These are phyloP conservation scores for Zasmidium angulare DNA, from an alignment of 2,329 filamentous ascomycete species.

Conservation along the genomic window DNA sequence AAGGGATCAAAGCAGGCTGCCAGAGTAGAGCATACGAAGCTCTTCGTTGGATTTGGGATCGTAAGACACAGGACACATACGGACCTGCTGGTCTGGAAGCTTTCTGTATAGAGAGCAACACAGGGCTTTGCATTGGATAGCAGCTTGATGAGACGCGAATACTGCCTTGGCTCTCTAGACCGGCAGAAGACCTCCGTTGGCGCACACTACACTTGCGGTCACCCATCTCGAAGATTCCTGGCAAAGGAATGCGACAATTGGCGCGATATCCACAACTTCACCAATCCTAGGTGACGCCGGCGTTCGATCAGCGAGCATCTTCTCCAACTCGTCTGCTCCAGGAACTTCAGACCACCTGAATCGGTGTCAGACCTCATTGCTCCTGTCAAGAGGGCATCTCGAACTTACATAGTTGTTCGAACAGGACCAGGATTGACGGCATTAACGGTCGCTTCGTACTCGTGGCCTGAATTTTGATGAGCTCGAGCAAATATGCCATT, in stretches of 20 bases:
- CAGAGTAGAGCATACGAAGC: not conserved
- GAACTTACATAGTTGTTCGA: not conserved
- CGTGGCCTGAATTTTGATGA: not conserved
- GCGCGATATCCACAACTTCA: not conserved
- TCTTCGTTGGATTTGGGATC: not conserved
- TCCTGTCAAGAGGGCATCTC: not conserved
- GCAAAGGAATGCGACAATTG: not conserved
- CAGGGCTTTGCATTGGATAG: not conserved
- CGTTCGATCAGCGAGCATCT: not conserved
- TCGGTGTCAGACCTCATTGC: not conserved
- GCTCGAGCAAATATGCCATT: not conserved
- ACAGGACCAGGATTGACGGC: not conserved
- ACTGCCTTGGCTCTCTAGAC: not conserved
- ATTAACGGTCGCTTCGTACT: not conserved
- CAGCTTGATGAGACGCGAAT: not conserved
- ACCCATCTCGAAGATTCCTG: not conserved
- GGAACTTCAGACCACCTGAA: not conserved
- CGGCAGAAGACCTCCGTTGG: not conserved
- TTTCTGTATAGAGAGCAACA: not conserved
- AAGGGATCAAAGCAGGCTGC: not conserved
- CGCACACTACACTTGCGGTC: not conserved
- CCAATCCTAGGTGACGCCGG: not conserved
- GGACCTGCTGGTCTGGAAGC: not conserved
- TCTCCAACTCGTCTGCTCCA: not conserved
- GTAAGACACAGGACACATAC: not conserved